Evolutionary conservation across 2,329 filamentous ascomycete genomes (phyloP), one percentile per base, ranked within the genome.

Genomic region (Fusarium dimerum): DNA sequence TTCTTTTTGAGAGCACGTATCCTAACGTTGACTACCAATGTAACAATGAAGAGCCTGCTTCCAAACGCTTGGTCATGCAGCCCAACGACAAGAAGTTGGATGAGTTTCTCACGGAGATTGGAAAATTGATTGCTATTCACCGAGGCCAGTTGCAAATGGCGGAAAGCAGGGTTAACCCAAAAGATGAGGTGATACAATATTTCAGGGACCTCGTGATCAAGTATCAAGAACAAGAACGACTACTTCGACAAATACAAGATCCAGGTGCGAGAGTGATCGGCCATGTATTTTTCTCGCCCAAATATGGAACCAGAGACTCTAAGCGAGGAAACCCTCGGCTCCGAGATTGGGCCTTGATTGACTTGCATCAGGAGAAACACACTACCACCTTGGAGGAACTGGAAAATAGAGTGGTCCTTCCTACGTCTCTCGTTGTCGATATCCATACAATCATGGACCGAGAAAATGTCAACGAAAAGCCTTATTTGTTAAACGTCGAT

Each of bases 321-420:
- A 26, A 7, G 18, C 47, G 50, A 13, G 32, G 10, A 12, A 15
- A 3, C 3, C 32, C 10, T 12, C 32, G 32, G 13, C 12, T 47
- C 16, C 45, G 54, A 44, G 54, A 56, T 6, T 56, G 54, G 54
- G 51, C 50, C 2, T 45, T 56, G 5, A 42, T 56, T 13, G 47
- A 56, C 10, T 17, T 56, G 5, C 41, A 56, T 32, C 44, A 38
- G 7, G 39, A 17, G 8, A 50, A 42, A 15, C 42, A 56, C 13
- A 16, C 15, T 13, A 17, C 16, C 4, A 8, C 3, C 7, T n/a
- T 52, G 2, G 5, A 17, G 5, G 1, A 1, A 0, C 18, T 52
- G 2, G n/a, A 40, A 8, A 55, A 45, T 15, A 15, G 40, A 3
- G n/a, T 39, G 32, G 32, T 36, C 5, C 5, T 15, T 36, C 32